A percentile compares a stretch with the other conserved stretches of the same genome.
Conservation (phyloP, 164 flowering plant species). For the Buxus sempervirens region DNA sequence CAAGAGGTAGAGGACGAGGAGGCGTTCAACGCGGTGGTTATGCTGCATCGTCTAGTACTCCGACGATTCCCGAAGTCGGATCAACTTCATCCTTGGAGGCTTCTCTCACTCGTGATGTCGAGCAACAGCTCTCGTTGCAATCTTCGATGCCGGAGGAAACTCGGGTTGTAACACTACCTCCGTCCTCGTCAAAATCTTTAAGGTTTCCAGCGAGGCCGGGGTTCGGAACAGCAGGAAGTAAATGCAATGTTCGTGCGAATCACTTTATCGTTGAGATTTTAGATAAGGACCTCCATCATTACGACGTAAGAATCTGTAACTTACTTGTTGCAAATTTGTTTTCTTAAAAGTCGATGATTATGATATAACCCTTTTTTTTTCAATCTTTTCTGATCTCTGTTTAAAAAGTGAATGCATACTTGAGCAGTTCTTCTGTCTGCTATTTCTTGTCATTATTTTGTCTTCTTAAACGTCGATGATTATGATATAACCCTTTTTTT, state of each 20-base stretch:
- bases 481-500: too few species aligned
- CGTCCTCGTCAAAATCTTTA: slow-evolving; percentile 36
- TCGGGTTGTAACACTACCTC: slow-evolving; percentile 12
- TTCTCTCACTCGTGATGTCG: slow-evolving; percentile 6
- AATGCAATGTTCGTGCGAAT: slow-evolving; percentile 49
- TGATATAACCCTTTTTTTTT: too few species aligned
- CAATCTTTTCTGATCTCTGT: too few species aligned
- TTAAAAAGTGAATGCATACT: too few species aligned
- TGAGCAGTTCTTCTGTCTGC: too few species aligned
- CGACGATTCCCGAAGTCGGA: neutral
- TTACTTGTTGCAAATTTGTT: neutral
- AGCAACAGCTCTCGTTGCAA: slow-evolving; percentile 15
- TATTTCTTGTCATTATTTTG: too few species aligned
- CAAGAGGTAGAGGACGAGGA: neutral
- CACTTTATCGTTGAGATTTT: slow-evolving; percentile 56
- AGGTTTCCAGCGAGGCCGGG: slow-evolving; percentile 52
- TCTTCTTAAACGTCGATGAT: too few species aligned
- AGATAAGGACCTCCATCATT: slow-evolving; percentile 46
- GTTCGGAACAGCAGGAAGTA: slow-evolving; percentile 37
- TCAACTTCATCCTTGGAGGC: slow-evolving; percentile 5
- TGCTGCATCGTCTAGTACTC: neutral
- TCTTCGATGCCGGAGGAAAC: neutral
- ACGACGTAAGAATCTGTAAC: slow-evolving; percentile 45
- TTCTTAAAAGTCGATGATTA: too few species aligned
- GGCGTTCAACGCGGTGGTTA: neutral